phyloP scores from a whole-genome alignment of 139 green algal species.

The Chlorella ohadii region DNA sequence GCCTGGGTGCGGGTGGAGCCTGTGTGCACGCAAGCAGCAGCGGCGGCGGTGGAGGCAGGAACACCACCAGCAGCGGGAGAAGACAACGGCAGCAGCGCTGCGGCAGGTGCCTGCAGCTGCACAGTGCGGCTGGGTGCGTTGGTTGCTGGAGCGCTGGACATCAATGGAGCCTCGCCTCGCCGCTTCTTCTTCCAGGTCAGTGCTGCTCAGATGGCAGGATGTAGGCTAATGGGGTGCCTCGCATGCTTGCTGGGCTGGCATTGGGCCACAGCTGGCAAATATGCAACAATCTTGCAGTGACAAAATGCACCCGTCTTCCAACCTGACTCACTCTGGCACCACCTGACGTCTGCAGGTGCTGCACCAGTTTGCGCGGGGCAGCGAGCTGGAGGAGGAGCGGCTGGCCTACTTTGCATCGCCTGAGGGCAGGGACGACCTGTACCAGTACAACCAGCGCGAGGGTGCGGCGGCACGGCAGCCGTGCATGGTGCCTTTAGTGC shows the following conservation, averaged over 20 bases:
- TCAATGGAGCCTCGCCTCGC: conserved; percentile 78
- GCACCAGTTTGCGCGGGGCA: conserved; percentile 53
- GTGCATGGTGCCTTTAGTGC: background rate
- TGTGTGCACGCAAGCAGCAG: background rate
- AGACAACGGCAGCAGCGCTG: background rate
- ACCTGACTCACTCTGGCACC: too few species aligned
- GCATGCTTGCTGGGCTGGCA: too few species aligned
- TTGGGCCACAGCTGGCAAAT: background rate
- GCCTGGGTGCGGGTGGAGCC: conserved; percentile 57
- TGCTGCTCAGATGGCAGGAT: background rate
- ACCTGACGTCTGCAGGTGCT: conserved; percentile 61
- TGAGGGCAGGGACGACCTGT: conserved; percentile 81
- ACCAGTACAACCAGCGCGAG: conserved; percentile 63
- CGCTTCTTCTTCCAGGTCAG: conserved; percentile 90
- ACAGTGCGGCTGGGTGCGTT: conserved; percentile 49
- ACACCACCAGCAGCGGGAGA: conserved; percentile 11
- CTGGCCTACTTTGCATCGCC: conserved; percentile 86
- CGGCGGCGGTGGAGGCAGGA: background rate
- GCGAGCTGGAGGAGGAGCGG: conserved; percentile 74
- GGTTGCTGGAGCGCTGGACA: conserved; percentile 82
- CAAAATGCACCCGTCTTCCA: too few species aligned
- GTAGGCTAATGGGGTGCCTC: background rate
- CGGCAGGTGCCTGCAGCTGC: background rate
- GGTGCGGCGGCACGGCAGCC: conserved; percentile 25
- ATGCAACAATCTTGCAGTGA: background rate